Base-by-base conservation (phyloP, 441 rosid species). In the Erysimum pusillum region DNA sequence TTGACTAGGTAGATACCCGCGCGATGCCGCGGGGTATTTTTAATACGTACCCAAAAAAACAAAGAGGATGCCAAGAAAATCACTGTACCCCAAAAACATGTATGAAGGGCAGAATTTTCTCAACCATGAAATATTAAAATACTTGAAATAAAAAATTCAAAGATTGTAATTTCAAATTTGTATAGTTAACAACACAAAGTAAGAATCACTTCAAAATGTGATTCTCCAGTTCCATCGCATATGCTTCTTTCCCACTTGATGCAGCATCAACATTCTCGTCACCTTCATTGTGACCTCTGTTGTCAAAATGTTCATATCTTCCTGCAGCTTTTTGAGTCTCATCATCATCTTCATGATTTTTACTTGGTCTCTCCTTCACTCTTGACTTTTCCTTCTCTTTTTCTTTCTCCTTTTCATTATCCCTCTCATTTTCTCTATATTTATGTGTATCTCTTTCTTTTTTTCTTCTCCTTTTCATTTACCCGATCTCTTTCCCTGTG, bases 141-240 rank as follows among this genome's bases (percentile, higher is more conserved):
- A 22, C 25, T 22, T 22, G 28, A 25, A 25, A 25, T 25, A 25
- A 25, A 2, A 25, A 25, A 25, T 11, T 71, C 3, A 64, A 46
- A 3, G 36, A 41, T 22, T 66, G 20, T 42, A 11, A 22, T 22
- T 22, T 22, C n/a, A n/a, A n/a, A n/a, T n/a, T n/a, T n/a, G 25
- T 1, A 25, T 57, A 57, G 22, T 71, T 53, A 36, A 42, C 13
- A 74, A 38, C 54, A 42, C 34, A 25, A 64, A 35, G 18, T 49
- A 22, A 59, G 54, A 72, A 72, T 46, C 45, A 86, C 88, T 82
- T 90, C 76, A 75, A 71, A 73, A 96, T 89, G 73, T 97, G 96
- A 49, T 85, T 86, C 81, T 76, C 83, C 31, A 93, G 79, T 52
- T 79, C 91, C 9, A 70, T 58, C 2, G 85, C 10, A 57, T 89